These are phyloP conservation scores for Phytophthora agathidicida DNA, from an alignment of 352 stramenopile genomes.

Conservation along the genomic window DNA sequence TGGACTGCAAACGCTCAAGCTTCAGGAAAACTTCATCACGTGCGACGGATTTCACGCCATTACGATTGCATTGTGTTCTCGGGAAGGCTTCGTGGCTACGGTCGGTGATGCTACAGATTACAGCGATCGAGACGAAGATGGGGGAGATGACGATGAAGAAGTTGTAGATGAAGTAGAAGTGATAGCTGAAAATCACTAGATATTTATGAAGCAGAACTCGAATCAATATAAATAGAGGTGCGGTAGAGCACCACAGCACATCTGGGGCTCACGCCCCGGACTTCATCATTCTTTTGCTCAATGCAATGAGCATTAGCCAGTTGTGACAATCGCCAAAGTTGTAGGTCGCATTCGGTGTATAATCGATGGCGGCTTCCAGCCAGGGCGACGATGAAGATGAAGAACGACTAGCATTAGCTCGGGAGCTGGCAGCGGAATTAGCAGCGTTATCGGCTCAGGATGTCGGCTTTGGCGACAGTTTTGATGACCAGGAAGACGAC, in stretches of 20 bases:
- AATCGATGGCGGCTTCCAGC: slow-evolving; percentile 20
- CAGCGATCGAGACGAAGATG: not conserved
- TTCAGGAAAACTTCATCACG: slow-evolving; percentile 77
- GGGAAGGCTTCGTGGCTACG: slow-evolving; percentile 24
- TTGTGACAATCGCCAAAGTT: slow-evolving; percentile 3
- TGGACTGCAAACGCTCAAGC: slow-evolving; percentile 32
- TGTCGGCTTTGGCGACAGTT: slow-evolving; percentile 23
- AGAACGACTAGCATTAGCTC: slow-evolving; percentile 52
- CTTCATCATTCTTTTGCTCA: not conserved
- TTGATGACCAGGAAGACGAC: slow-evolving; percentile 3
- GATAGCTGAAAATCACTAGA: slow-evolving; percentile 19
- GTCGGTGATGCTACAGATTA: slow-evolving; percentile 2
- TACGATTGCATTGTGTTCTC: slow-evolving; percentile 47
- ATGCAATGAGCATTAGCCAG: slow-evolving; percentile 14
- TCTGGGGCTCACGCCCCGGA: too few species aligned
- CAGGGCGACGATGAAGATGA: slow-evolving; percentile 41
- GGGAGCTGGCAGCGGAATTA: slow-evolving; percentile 47
- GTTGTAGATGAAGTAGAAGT: slow-evolving; percentile 18
- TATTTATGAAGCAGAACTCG: slow-evolving; percentile 28
- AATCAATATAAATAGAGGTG: slow-evolving; percentile 29
- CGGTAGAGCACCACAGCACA: not conserved
- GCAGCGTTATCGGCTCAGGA: slow-evolving; percentile 25
- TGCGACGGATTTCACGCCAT: slow-evolving; percentile 66
- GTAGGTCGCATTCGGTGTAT: not conserved
- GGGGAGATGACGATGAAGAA: slow-evolving; percentile 10